phyloP scores from a whole-genome alignment of 495 filamentous ascomycete genomes.

The Ramalina intermedia region DNA sequence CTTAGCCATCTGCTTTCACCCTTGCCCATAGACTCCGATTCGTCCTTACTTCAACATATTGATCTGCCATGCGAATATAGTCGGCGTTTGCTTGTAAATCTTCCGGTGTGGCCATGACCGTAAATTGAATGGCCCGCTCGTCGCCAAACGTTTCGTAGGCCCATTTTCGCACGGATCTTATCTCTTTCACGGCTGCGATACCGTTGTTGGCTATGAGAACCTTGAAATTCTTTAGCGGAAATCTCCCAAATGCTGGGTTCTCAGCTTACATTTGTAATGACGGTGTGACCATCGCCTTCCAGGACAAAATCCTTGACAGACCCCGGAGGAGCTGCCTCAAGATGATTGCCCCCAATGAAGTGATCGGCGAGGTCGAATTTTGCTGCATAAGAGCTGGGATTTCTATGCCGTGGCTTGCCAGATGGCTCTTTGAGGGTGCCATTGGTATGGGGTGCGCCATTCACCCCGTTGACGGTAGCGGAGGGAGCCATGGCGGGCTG shows the following conservation, averaged over 20 bases:
- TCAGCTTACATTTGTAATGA: constrained; percentile 74
- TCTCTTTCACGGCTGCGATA: constrained; percentile 98
- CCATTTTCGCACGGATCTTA: constrained; percentile 98
- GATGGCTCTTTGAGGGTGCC: constrained; percentile 24
- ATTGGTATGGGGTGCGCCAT: constrained; percentile 15
- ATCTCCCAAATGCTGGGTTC: background rate
- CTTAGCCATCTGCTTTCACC: background rate
- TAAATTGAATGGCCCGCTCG: constrained; percentile 96
- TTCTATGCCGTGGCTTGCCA: constrained; percentile 34
- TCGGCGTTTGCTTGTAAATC: constrained; percentile 95
- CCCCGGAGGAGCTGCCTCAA: constrained; percentile 62
- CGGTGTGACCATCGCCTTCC: constrained; percentile 79
- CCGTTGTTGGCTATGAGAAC: constrained; percentile 99
- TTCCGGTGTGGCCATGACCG: constrained; percentile 99
- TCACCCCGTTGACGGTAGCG: constrained; percentile 8
- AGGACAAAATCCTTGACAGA: constrained; percentile 92
- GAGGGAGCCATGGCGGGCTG: constrained; percentile 9
- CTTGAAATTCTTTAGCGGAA: constrained; percentile 29
- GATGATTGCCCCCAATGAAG: constrained; percentile 87
- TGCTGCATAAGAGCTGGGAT: constrained; percentile 45
- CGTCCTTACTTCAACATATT: constrained; percentile 78
- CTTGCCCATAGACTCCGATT: background rate
- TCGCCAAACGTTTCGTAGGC: constrained; percentile 98
- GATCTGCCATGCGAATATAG: constrained; percentile 98
- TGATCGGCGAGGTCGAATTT: constrained; percentile 73